Evolutionary conservation across 768 basidiomycete genomes (phyloP), one percentile per base, ranked within the genome.

Genomic region (Fomitopsis pulvina): DNA sequence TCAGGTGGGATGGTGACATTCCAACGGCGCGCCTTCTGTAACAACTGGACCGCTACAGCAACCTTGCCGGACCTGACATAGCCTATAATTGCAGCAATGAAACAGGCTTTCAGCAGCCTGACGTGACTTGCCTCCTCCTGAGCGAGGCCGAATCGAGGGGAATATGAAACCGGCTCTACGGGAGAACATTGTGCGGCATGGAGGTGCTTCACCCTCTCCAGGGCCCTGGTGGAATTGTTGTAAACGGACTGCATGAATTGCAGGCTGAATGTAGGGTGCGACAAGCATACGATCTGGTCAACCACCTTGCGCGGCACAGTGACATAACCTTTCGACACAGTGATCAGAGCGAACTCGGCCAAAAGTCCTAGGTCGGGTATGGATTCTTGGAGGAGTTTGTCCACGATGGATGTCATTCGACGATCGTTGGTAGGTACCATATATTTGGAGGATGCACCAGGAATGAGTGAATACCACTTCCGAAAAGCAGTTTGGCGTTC

Each of bases 311-410:
- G 34, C 9, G 60, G 11, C 0, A 9, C 30, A 6, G 20, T 22
- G 49, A 57, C 45, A 49, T 74, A 75, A 0, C 81, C 81, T 55
- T 77, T 80, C 16, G 66, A 62, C 2, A 73, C 73, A n/a, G 69
- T 66, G 3, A 71, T 61, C 39, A 71, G 47, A 18, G 71, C 77
- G 43, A 80, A 76, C 12, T 61, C 66, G 48, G 70, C 57, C 14
- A 77, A 52, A 22, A 77, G 64, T 1, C 60, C 45, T 16, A 74
- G 61, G 25, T 73, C 64, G 41, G 65, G 61, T 29, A 57, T 53
- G 1, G 54, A 54, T 50, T 63, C 53, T 18, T 49, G 50, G 24
- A 61, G 60, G 22, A 78, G 57, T 9, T 71, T 58, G 10, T 58
- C 58, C n/a, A 67, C 55, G 14, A 71, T 16, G 4, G 20, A 41